phyloP scores from a whole-genome alignment of 768 basidiomycete genomes.

The Collybia mongolica region DNA sequence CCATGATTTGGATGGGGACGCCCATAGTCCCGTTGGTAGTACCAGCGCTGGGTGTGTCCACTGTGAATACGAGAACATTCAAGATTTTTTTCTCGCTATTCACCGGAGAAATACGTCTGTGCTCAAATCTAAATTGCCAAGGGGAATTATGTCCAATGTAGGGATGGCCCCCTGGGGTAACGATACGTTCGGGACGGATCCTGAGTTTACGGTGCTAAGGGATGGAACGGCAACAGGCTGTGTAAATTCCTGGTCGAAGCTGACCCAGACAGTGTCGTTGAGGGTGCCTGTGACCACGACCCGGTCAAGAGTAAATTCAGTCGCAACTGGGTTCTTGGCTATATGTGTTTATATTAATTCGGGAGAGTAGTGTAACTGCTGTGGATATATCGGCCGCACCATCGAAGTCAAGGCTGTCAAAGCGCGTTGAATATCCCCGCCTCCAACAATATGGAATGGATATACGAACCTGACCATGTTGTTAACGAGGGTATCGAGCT shows the following conservation, averaged over 20 bases:
- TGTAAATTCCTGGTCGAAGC: constrained; percentile 57
- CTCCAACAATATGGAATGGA: background rate
- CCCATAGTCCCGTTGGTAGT: constrained; percentile 30
- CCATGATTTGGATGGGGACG: constrained; percentile 31
- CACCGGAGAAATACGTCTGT: constrained; percentile 38
- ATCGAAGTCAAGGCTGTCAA: constrained; percentile 32
- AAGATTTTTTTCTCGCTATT: constrained; percentile 6
- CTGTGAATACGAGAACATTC: background rate
- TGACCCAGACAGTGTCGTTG: constrained; percentile 53
- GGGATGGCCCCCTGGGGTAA: constrained; percentile 51
- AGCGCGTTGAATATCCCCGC: background rate
- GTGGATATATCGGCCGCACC: constrained; percentile 14
- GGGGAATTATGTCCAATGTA: constrained; percentile 54
- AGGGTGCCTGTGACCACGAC: constrained; percentile 44
- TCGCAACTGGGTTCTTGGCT: constrained; percentile 42
- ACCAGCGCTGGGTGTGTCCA: constrained; percentile 18
- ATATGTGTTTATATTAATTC: background rate
- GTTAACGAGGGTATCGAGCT: constrained; percentile 34
- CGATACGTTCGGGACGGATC: constrained; percentile 53
- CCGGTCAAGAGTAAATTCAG: constrained; percentile 45
- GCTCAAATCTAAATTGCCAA: constrained; percentile 51
- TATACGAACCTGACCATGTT: constrained; percentile 30
- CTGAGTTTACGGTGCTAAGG: constrained; percentile 53
- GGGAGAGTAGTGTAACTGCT: too few species aligned
- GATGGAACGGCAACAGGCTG: constrained; percentile 51